Base-by-base conservation (phyloP, 345 rosid species). In the Dipteronia sinensis region DNA sequence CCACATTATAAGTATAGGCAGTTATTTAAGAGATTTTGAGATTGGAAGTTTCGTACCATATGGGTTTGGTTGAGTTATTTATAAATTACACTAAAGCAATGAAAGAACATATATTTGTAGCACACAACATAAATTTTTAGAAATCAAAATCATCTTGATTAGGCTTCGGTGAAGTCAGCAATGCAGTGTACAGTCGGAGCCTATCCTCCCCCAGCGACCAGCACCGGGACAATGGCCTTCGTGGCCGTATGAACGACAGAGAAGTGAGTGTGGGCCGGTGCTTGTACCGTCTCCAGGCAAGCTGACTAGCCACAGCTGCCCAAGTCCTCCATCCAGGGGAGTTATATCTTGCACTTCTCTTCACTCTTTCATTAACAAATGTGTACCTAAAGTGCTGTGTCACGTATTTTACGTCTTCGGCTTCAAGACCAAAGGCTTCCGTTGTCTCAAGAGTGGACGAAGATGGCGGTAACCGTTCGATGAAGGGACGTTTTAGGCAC, bases 311-410 rank as follows among this genome's bases (percentile, higher is more conserved):
- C 80, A 96, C 99, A 0, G 98, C 97, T 0, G 97, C 97, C 98
- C 98, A 96, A 10, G 99, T 94, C 27, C 99, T 81, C 99, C 99
- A 96, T 9, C 98, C 99, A 0, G 99, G 98, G 12, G 99, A 96
- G 70, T 96, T 94, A 69, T 90, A 94, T 76, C 99, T 88, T 0
- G 98, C 98, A 71, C 99, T 93, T 74, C 99, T 87, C 87, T 89
- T 96, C 64, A 96, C 97, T 79, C 88, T 88, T 47, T 93, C 98
- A 1, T 93, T 96, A 2, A 92, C 97, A 77, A 96, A 96, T 22
- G 98, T 96, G 88, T 96, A 96, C 53, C 99, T 88, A 61, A 96
- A 96, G 84, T 96, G 99, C 13, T 94, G 99, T 0, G 99, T 93
- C 29, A 93, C 99, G 34, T 96, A 96, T 77, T 91, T 93, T 3